Evolutionary conservation across 208 protist genomes (phyloP), one percentile per base, ranked within the genome.

Genomic region (Leishmania lainsoni): DNA sequence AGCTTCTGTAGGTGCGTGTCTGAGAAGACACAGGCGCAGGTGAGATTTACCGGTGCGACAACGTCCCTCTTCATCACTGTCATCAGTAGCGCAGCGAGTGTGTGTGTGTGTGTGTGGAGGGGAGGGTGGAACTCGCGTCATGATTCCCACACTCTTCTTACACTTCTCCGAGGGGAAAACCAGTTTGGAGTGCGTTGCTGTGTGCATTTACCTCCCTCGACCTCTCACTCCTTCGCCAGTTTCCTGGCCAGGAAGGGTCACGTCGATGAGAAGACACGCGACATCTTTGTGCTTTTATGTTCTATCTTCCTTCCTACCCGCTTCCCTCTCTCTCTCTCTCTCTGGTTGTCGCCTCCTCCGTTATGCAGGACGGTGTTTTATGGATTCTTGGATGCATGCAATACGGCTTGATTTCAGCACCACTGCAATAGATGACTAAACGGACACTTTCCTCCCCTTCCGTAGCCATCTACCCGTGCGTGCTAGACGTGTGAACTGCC

Each of bases 391-490:
- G 39, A n/a, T 16, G 39, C 20, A 12, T 2, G 69, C 29, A n/a
- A 9, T 52, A 9, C n/a, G n/a, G 22, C 12, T 29, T 8, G 26
- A 52, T 22, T 9, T 5, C 45, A 63, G 81, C 81, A 75, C 81
- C 81, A 85, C 81, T 85, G 81, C 81, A 85, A 85, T 85, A 85
- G 77, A 70, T 65, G 73, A 49, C 71, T 85, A 71, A 32, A 9
- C 32, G 76, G 76, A 79, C 35, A 71, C 35, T 68, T 52, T 58
- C 59, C 63, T 32, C 35, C 52, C 61, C 58, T 81, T 85, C 73
- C 71, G 42, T 79, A 78, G 76, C 48, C 54, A 63, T 70, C 77
- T 85, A 85, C 81, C 81, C 72, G 77, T 85, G 81, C 66, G 81
- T 85, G 81, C 81, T 52, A 85, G 81, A 85, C 54, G 8, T 54